Evolutionary conservation across 2,329 filamentous ascomycete genomes (phyloP).

Genomic region (Calonectria pseudoreteaudii): DNA sequence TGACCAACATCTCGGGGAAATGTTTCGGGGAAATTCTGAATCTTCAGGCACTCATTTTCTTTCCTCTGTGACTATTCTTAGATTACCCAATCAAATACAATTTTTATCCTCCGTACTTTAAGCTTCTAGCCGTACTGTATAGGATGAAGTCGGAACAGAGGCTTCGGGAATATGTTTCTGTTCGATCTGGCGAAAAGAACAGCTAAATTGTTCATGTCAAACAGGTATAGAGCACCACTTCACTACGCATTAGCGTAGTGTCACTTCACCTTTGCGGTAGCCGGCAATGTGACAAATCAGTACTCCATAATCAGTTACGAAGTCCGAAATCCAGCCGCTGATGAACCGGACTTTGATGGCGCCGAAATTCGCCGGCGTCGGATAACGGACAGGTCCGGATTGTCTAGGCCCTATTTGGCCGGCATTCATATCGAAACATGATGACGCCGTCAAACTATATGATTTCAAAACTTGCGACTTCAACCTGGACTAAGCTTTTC

Average conservation of each 20-base stretch:
- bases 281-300: no score
- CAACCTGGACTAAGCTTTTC: no score
- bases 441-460: not conserved
- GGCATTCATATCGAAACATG: not conserved
- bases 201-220: no score
- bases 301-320: not conserved
- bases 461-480: not conserved
- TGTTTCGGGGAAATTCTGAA: not conserved
- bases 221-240: no score
- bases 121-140: not conserved
- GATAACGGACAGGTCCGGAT: not conserved
- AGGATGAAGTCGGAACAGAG: not conserved
- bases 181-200: not conserved
- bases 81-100: not conserved
- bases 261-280: no score
- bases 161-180: not conserved
- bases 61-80: not conserved
- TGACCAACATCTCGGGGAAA: not conserved
- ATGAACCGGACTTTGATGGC: not conserved
- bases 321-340: not conserved
- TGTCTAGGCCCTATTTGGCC: not conserved
- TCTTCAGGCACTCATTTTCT: no score
- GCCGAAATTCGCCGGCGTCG: not conserved
- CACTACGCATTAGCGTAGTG: no score
- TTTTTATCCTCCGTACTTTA: not conserved